Base-by-base conservation (phyloP, 2,329 filamentous ascomycete genomes). In the Exophiala calicioides region DNA sequence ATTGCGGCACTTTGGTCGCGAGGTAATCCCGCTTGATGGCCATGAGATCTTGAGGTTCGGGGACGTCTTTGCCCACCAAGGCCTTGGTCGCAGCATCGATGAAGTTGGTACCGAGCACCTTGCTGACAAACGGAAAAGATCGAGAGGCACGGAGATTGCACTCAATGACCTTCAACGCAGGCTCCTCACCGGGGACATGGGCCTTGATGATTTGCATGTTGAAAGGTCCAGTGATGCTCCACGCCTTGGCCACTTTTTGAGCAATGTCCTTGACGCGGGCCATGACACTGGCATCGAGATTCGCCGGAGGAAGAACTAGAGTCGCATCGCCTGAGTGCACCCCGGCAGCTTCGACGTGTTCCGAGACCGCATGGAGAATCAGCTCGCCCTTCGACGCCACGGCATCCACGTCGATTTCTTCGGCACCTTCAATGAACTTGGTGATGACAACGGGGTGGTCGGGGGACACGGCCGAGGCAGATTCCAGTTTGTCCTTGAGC, bases 161-260 rank as follows among this genome's bases (percentile, higher is more conserved):
- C 73, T 97, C 91, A 55, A 97, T 97, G 63, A 97, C 91, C 78
- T 96, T 96, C 57, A 97, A 81, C 20, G 80, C 77, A 63, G 85
- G 80, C 45, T 84, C 85, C 49, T 88, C 83, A 23, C 85, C 81
- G 18, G 50, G 44, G 5, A 30, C 47, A 9, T 88, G 78, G 26
- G 87, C 89, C 76, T 95, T 95, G 80, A 98, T 97, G 71, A 98
- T 95, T 68, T 98, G 93, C 91, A 98, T 97, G 80, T 98, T 98
- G 82, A 97, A 98, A 49, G 93, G 93, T 44, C 93, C 93, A 15
- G 90, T 97, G 68, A 97, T 97, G 64, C 80, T 90, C 89, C 91
- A 96, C 36, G 93, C 93, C 72, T 93, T 87, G 58, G 93, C 93
- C 41, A 98, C 90, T 80, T 95, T 97, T 70, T 90, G 72, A 12